phyloP scores from a whole-genome alignment of 1,284 basidiomycete genomes.

The Termitomyces sp. region DNA sequence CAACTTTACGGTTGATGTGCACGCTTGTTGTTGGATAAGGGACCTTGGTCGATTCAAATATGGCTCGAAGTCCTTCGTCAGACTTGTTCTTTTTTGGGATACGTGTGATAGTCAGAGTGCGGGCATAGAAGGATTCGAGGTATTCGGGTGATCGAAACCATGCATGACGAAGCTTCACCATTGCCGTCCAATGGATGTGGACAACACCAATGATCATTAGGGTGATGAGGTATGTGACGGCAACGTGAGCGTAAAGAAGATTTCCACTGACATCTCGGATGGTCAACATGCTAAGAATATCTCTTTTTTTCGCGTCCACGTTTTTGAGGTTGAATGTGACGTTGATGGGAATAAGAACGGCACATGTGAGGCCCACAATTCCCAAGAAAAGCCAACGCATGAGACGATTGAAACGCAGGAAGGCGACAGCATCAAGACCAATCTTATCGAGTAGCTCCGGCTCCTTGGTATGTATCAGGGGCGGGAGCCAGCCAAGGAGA shows the following conservation, averaged over 20 bases:
- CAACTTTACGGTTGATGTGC: constrained; percentile 75
- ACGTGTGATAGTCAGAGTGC: constrained; percentile 70
- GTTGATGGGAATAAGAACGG: constrained; percentile 79
- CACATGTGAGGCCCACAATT: constrained; percentile 65
- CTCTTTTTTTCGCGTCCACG: constrained; percentile 44
- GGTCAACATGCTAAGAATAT: constrained; percentile 71
- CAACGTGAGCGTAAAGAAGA: constrained; percentile 73
- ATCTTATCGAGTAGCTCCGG: constrained; percentile 86
- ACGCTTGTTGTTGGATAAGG: constrained; percentile 84
- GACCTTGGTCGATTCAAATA: constrained; percentile 69
- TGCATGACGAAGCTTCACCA: constrained; percentile 60
- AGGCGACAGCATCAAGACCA: constrained; percentile 91
- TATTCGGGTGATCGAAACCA: constrained; percentile 81
- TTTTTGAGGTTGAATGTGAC: constrained; percentile 59
- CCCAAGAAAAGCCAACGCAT: constrained; percentile 74
- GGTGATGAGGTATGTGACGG: constrained; percentile 69
- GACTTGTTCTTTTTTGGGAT: constrained; percentile 74
- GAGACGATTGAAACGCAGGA: constrained; percentile 89
- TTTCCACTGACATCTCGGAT: constrained; percentile 69
- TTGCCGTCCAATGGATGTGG: constrained; percentile 70
- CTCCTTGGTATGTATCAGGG: constrained; percentile 81
- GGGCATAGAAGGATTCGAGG: constrained; percentile 69
- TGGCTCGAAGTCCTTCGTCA: constrained; percentile 68
- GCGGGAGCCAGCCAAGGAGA: constrained; percentile 85
- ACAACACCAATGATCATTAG: constrained; percentile 59